Conservation (phyloP, 768 basidiomycete species). For the Pholiota molesta region DNA sequence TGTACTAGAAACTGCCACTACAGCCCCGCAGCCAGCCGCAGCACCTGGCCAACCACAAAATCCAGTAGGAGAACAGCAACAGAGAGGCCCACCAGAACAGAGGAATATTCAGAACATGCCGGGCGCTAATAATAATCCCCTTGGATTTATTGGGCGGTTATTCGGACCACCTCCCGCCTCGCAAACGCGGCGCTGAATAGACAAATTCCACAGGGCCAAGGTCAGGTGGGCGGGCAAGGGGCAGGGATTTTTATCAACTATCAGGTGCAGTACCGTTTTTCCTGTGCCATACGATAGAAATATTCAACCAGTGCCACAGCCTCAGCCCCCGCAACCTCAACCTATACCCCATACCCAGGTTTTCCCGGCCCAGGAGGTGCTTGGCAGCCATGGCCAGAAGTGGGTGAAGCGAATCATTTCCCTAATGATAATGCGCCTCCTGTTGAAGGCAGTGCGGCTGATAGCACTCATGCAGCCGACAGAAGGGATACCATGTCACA, state of each 20-base stretch:
- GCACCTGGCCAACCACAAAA: conserved; percentile 29
- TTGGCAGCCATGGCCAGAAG: conserved; percentile 68
- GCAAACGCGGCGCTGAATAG: conserved; percentile 27
- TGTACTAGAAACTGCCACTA: conserved; percentile 60
- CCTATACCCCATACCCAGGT: conserved; percentile 61
- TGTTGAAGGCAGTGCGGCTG: background rate
- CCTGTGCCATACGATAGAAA: conserved; percentile 36
- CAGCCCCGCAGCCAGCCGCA: conserved; percentile 32
- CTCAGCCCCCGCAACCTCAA: conserved; percentile 31
- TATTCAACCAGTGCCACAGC: conserved; percentile 7
- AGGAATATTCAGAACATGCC: conserved; percentile 39
- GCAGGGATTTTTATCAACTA: conserved; percentile 62
- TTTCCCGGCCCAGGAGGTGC: conserved; percentile 65
- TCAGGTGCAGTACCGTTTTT: conserved; percentile 60
- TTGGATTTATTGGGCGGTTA: conserved; percentile 59
- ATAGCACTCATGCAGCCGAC: background rate
- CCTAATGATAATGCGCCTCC: background rate
- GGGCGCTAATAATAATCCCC: conserved; percentile 43
- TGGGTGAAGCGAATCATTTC: conserved; percentile 17
- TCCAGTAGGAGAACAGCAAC: conserved; percentile 33
- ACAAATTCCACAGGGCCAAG: conserved; percentile 26
- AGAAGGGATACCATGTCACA: background rate
- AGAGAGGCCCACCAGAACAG: conserved; percentile 30
- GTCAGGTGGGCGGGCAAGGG: conserved; percentile 20
- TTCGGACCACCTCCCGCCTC: conserved; percentile 54